phyloP scores from a whole-genome alignment of 768 basidiomycete genomes.

The Leccinum disarticulatum region DNA sequence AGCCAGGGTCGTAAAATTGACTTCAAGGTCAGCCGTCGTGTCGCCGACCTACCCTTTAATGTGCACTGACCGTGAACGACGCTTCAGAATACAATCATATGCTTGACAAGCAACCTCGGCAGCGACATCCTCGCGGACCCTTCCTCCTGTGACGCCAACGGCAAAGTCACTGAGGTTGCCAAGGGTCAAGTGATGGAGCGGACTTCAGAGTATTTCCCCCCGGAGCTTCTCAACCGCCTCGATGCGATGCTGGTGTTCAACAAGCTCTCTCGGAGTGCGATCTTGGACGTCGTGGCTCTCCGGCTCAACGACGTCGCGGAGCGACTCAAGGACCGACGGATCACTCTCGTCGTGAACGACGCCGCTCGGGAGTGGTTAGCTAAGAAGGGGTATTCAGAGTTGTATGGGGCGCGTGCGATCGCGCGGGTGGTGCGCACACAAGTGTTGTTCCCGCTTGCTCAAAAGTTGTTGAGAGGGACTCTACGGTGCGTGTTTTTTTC shows the following conservation, averaged over 20 bases:
- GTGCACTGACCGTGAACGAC: background rate
- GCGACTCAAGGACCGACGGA: constrained; percentile 64
- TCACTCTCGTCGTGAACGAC: constrained; percentile 68
- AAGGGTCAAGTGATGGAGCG: constrained; percentile 68
- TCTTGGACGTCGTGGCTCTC: constrained; percentile 76
- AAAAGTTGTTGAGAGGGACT: constrained; percentile 75
- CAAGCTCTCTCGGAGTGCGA: constrained; percentile 72
- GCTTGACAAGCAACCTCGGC: constrained; percentile 86
- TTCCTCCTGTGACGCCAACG: constrained; percentile 60
- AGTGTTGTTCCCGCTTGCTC: constrained; percentile 80
- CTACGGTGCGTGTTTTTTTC: constrained; percentile 52
- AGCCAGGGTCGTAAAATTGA: too few species aligned
- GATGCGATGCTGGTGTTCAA: constrained; percentile 91
- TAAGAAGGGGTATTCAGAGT: constrained; percentile 73
- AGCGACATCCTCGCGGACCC: constrained; percentile 73
- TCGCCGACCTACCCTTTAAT: too few species aligned
- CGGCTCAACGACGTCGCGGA: constrained; percentile 73
- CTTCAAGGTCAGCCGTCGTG: too few species aligned
- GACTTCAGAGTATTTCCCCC: constrained; percentile 81
- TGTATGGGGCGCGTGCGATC: constrained; percentile 87
- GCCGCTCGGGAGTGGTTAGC: constrained; percentile 69
- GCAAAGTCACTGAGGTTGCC: constrained; percentile 61
- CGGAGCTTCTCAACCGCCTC: constrained; percentile 86
- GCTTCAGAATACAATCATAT: constrained; percentile 82
- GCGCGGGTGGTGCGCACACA: constrained; percentile 82